Evolutionary conservation across 169 alveolate genomes (phyloP), one percentile per base, ranked within the genome.

Genomic region (Plasmodium gallinaceum): DNA sequence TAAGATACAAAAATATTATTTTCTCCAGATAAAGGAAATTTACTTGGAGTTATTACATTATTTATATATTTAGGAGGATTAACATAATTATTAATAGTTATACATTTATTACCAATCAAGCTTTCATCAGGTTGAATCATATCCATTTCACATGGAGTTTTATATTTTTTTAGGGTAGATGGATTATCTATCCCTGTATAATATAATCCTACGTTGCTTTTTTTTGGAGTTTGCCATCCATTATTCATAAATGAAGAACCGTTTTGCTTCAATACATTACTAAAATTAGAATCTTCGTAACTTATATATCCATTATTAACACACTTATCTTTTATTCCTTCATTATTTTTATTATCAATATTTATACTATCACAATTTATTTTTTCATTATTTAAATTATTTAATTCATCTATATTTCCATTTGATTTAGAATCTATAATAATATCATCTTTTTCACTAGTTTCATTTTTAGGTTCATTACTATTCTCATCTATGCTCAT

Each of bases 131-230:
- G 92, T 3, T 86, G 37, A 14, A 86, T 10, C 92, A 86, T 86
- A 45, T 86, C 92, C 74, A 70, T 86, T 86, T 86, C 92, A 39
- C 76, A 69, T 7, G 92, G 92, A 16, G 92, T 86, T 71, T 71
- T 86, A 16, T 86, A 86, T 39, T 86, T 86, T 20, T 70, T 86
- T 24, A 60, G 37, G 14, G 87, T 71, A 0, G 92, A 86, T n/a
- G 74, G 75, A 46, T 69, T 70, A 46, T 86, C 92, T 20, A 64
- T 71, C 26, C 74, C 88, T 0, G 87, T 58, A 18, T 78, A 78
- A 60, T 71, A 86, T 51, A 22, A 51, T 0, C 92, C 69, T 45
- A 69, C 87, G 42, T 86, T 86, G 10, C 88, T 70, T 16, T 86
- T 86, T 86, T 70, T 86, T 4, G 92, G 92, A 3, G 92, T 86